phyloP scores from a whole-genome alignment of 2,329 filamentous ascomycete genomes.

The Curvularia sp. region DNA sequence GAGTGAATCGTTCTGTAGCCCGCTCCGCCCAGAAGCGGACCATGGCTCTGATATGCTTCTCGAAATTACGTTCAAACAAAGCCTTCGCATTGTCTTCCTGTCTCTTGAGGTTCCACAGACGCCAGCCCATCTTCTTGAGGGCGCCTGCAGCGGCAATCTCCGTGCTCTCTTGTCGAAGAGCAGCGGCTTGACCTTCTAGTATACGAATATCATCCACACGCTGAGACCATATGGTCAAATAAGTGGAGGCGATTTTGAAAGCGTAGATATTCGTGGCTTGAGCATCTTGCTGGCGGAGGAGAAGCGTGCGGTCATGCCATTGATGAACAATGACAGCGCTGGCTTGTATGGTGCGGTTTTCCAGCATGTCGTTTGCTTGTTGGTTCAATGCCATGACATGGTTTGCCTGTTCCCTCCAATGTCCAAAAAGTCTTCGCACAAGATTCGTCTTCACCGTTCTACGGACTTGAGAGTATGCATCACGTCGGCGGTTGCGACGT shows the following conservation, averaged over 20 bases:
- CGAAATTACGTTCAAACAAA: constrained; percentile 59
- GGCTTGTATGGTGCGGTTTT: constrained; percentile 28
- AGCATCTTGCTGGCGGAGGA: constrained; percentile 24
- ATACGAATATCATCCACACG: constrained; percentile 34
- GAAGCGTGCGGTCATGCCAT: constrained; percentile 53
- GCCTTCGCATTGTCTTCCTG: constrained; percentile 61
- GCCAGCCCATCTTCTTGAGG: constrained; percentile 65
- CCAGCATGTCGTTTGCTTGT: constrained; percentile 43
- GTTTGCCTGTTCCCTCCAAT: constrained; percentile 45
- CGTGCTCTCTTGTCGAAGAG: constrained; percentile 56
- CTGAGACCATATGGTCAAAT: constrained; percentile 38
- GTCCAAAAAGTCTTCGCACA: constrained; percentile 51
- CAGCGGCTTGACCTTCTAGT: constrained; percentile 53
- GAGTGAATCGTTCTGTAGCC: constrained; percentile 41
- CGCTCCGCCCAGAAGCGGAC: constrained; percentile 62
- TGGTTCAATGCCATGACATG: constrained; percentile 28
- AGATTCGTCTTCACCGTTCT: constrained; percentile 62
- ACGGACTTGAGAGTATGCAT: constrained; percentile 63
- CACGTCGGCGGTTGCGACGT: constrained; percentile 60
- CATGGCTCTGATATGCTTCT: constrained; percentile 63
- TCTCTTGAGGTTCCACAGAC: constrained; percentile 62
- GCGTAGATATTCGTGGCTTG: constrained; percentile 37
- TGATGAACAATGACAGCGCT: constrained; percentile 48
- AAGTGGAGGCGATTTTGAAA: constrained; percentile 41
- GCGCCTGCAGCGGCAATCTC: constrained; percentile 56